Conservation (phyloP, 2,329 filamentous ascomycete species). For the Cladosporium velox region DNA sequence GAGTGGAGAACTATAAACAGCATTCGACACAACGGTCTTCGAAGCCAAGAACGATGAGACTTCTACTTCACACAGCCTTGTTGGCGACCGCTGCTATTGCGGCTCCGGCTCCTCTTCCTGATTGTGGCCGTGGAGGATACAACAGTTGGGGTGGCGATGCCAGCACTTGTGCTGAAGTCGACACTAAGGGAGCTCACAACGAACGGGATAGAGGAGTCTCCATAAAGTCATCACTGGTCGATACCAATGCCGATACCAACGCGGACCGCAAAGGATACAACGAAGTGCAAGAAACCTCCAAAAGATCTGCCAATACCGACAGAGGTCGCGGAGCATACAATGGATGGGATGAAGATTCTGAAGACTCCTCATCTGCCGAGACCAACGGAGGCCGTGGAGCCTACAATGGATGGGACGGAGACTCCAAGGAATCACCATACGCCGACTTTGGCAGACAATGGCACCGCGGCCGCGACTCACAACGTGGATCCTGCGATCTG, state of each 20-base stretch:
- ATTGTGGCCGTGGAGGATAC: not conserved
- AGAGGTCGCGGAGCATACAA: no score
- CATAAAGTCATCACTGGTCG: not conserved
- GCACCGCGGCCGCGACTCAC: conserved; percentile 20
- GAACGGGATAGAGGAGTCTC: not conserved
- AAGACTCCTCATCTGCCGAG: conserved; percentile 19
- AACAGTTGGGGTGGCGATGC: not conserved
- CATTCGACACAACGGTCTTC: not conserved
- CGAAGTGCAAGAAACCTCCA: not conserved
- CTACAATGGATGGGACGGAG: conserved; percentile 4
- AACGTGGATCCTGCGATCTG: conserved; percentile 27
- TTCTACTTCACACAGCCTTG: conserved; percentile 5
- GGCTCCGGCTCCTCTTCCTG: not conserved
- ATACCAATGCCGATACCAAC: not conserved
- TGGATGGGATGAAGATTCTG: not conserved
- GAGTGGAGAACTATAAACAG: not conserved
- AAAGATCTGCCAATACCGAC: not conserved
- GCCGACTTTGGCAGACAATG: conserved; percentile 27
- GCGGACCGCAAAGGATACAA: not conserved
- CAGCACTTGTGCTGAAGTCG: not conserved
- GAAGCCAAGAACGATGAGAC: not conserved
- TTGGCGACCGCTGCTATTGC: conserved; percentile 8
- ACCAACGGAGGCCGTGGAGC: not conserved
- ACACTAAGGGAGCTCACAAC: not conserved
- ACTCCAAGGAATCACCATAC: conserved; percentile 8